Evolutionary conservation across 208 protist species (phyloP), one percentile per base, ranked within the genome.

Genomic region (Crithidia bombi): DNA sequence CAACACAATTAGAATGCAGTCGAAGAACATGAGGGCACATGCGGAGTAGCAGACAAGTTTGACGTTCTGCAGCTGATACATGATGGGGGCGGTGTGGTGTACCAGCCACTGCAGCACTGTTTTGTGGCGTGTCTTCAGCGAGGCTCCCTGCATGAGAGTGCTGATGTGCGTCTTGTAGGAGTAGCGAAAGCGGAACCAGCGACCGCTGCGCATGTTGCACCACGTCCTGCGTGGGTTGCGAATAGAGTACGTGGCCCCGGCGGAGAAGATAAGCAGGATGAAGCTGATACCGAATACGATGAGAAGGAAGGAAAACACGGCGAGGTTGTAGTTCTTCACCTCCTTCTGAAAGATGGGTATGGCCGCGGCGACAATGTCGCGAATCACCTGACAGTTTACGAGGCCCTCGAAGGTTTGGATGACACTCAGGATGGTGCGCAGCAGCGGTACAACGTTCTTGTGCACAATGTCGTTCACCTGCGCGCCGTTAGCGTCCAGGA

Each of bases 161-260:
- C 15, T 10, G 11, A 61, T 50, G 58, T 83, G 78, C 6, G 73
- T 63, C 43, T 73, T 68, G 72, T 75, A 78, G 38, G 52, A 71
- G 68, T 79, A 83, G 57, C 72, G 78, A 38, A 83, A 73, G 39
- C 78, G 78, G 50, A 83, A 83, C 71, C 72, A 83, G 56, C 78
- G 78, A 41, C 72, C 72, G 5, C 67, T 79, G 33, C 70, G 78
- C 26, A 71, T 65, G 39, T 71, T 65, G 64, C 69, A 79, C 78
- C 78, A 83, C 25, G 25, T 38, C 44, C 73, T 62, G 17, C 68
- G 78, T 5, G 71, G 78, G 67, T 79, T 50, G 14, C 39, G 33
- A 5, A 74, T 28, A 19, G 69, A 43, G 39, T 77, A 74, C 12
- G 69, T 56, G 12, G 69, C 39, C 9, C 51, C 41, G 10, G 21